Evolutionary conservation across 2,329 filamentous ascomycete species (phyloP), one percentile per base, ranked within the genome.

Genomic region (Pezicula rhizophila): DNA sequence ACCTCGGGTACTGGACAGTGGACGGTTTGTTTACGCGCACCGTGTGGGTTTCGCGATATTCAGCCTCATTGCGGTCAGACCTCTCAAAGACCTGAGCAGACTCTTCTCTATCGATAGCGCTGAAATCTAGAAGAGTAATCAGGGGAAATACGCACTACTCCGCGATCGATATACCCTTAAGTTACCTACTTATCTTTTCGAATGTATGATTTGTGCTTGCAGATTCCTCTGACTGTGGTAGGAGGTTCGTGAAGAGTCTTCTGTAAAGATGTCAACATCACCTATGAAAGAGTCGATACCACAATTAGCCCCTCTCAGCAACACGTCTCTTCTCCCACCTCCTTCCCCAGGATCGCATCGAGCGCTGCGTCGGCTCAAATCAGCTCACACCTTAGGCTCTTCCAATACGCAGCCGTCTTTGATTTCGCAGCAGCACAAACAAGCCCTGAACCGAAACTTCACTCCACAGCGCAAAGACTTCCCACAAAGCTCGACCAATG

Each of bases 341-440:
- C 74, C 79, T 20, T 83, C 82, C 25, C 82, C 83, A 39, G 77
- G 81, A 53, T 81, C 80, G 23, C 79, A 83, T 63, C 80, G 85
- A 60, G 77, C 79, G 42, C 74, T 90, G 52, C 80, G 87, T 57
- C 84, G 85, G 64, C 79, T 89, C 26, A 85, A 89, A 67, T 90
- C 87, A 28, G 85, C 87, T 45, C 85, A 89, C 70, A 74, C 78
- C 67, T 68, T 89, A 47, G 80, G 80, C 64, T 69, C 80, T 53
- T 76, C 78, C 37, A 56, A 71, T 50, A 60, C 64, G 31, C 60
- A 67, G 45, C 71, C 77, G 20, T 79, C 79, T 0, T 71, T 84
- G 54, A 80, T 83, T 58, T 76, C 82, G n/a, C 80, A 84, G 60
- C 80, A 84, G 62, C 76, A 77, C 41, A 75, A 74, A 50, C 66